These are phyloP conservation scores for Graphilbum ipis-grandicollis DNA, from an alignment of 2,329 filamentous ascomycete species.

Conservation along the genomic window DNA sequence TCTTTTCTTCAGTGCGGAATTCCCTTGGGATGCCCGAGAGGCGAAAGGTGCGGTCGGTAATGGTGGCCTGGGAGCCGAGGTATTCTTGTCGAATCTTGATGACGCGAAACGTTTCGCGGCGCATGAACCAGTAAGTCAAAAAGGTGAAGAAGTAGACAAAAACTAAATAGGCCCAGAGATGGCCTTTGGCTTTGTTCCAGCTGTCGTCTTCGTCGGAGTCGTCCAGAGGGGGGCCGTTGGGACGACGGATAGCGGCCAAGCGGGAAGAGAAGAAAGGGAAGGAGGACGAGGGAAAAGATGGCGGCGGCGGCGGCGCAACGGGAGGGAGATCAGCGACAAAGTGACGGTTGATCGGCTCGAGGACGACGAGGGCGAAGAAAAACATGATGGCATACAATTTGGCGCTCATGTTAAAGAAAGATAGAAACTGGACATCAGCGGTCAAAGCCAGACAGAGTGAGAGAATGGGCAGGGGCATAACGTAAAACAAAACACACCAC, in stretches of 20 bases:
- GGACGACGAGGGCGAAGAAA: conserved; percentile 63
- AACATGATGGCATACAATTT: conserved; percentile 66
- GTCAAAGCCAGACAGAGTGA: too few relatives aligned
- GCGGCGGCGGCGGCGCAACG: too few relatives aligned
- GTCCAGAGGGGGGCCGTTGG: too few relatives aligned
- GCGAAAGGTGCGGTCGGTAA: conserved; percentile 86
- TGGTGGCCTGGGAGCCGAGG: conserved; percentile 81
- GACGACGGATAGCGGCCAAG: too few relatives aligned
- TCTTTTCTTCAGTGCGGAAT: conserved; percentile 62
- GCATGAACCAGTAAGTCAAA: conserved; percentile 66
- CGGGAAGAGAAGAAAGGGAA: too few relatives aligned
- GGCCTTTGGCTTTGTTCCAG: conserved; percentile 25
- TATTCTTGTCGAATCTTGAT: conserved; percentile 81
- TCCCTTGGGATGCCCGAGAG: conserved; percentile 74
- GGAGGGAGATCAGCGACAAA: conserved; percentile 24
- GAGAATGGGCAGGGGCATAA: too few relatives aligned
- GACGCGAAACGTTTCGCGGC: conserved; percentile 67
- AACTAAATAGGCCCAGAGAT: conserved; percentile 84
- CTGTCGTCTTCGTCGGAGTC: conserved; percentile 13
- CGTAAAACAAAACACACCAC: too few relatives aligned
- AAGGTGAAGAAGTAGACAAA: conserved; percentile 88
- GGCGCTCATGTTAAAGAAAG: conserved; percentile 91
- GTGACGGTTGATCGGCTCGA: conserved; percentile 69
- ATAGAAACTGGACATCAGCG: conserved; percentile 60
- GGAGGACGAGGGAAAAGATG: too few relatives aligned